Conservation (phyloP, 306 rosid species). For the Prunus persica region DNA sequence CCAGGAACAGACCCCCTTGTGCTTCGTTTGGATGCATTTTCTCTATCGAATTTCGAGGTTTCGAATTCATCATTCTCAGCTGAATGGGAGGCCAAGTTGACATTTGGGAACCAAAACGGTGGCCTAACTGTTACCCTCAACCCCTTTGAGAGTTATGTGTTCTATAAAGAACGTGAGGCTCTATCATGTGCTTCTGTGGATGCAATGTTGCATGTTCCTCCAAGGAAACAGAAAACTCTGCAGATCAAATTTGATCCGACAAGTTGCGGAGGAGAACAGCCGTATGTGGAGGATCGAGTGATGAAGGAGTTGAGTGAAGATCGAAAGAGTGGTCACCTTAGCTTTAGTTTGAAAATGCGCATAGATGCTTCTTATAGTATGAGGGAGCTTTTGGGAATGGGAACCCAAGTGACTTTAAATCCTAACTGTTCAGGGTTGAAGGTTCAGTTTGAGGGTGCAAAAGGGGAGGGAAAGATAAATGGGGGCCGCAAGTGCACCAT, state of each 20-base stretch:
- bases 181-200: conserved; percentile 29
- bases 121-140: conserved; percentile 38
- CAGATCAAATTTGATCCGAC: conserved; percentile 30
- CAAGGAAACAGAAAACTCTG: conserved; percentile 31
- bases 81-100: conserved; percentile 30
- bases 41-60: conserved; percentile 13
- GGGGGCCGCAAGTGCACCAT: conserved; percentile 26
- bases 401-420: conserved; percentile 24
- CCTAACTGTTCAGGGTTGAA: conserved; percentile 27
- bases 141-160: conserved; percentile 25
- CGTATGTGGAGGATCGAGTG: conserved; percentile 22
- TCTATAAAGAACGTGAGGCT: conserved; percentile 35
- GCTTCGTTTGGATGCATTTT: conserved; percentile 22
- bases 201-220: conserved; percentile 43
- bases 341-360: conserved; percentile 45
- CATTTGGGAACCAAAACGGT: conserved; percentile 28
- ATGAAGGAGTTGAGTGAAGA: conserved; percentile 46
- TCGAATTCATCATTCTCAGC: conserved; percentile 20
- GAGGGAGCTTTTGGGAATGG: conserved; percentile 25
- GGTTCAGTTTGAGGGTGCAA: conserved; percentile 14
- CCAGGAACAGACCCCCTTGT: conserved; percentile 30
- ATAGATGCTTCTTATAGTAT: conserved; percentile 27
- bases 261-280: conserved; percentile 11
- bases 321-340: conserved; percentile 31
- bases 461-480: conserved; percentile 18